Base-by-base conservation (phyloP, 2,329 filamentous ascomycete species). In the Colletotrichum sansevieriae region DNA sequence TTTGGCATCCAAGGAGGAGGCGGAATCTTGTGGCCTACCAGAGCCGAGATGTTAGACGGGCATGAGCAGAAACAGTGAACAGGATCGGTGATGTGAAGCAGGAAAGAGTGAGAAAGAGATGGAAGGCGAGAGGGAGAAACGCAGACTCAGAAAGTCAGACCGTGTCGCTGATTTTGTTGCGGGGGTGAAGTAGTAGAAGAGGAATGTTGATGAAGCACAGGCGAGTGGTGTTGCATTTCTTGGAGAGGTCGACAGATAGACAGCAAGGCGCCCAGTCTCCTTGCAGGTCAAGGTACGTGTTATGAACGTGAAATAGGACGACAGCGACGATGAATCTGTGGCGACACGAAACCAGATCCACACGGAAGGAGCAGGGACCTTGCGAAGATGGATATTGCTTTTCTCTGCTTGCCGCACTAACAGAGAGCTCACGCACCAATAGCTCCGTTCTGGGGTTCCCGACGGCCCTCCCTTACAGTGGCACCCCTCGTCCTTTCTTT, bases 121-220 rank as follows among this genome's bases (percentile, higher is more conserved):
- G 54, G 63, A 47, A 69, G 51, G 67, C 55, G 43, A 59, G 65
- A 47, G 41, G 66, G 62, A 69, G 66, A 69, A 64, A 69, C 66
- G 66, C 37, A 60, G 68, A 63, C 58, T 71, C 60, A 65, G 70
- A 71, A 71, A 60, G 70, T 71, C 65, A 71, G 68, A 71, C 70
- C 62, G 18, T 71, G 68, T 71, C 68, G 68, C 70, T 71, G 70
- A 71, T 71, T 71, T 71, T 71, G 70, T 71, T 71, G 64, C 54
- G 68, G 68, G 65, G 65, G 59, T 71, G 67, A 66, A 49, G 67
- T 52, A 61, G 69, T 71, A 71, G 68, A 62, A 62, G 68, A 68
- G 68, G 58, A 70, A 69, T 68, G 65, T 60, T 68, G 65, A 41
- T 41, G 65, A 69, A 54, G 65, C 60, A 51, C 44, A 47, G 47